Evolutionary conservation across 2,329 filamentous ascomycete species (phyloP).

Genomic region (Fusarium nygamai): DNA sequence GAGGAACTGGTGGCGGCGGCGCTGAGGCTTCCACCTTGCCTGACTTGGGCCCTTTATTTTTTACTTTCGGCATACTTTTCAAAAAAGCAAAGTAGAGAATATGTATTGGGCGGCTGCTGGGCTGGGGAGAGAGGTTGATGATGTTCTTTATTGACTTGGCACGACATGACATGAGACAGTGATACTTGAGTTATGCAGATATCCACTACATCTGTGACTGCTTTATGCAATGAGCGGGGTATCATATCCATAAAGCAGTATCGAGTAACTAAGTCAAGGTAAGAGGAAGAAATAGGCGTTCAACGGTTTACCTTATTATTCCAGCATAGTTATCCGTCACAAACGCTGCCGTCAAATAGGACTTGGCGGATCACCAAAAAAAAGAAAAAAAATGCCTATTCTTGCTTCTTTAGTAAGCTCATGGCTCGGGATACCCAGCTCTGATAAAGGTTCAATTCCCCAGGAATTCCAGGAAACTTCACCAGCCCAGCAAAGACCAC

Average conservation of each 20-base stretch:
- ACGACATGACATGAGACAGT: background rate
- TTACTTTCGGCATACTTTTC: constrained; percentile 46
- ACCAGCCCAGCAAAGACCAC: constrained; percentile 27
- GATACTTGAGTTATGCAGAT: background rate
- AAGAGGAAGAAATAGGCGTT: background rate
- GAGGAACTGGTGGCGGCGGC: constrained; percentile 45
- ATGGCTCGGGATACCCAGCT: constrained; percentile 27
- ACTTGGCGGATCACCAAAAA: background rate
- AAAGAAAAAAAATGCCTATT: constrained; percentile 1
- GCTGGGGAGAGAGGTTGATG: background rate
- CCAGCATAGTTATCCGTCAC: background rate
- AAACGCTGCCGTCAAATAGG: background rate
- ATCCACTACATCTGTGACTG: background rate
- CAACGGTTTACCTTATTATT: background rate
- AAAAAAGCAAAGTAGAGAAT: background rate
- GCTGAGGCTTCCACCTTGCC: constrained; percentile 30
- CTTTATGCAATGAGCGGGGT: constrained; percentile 25
- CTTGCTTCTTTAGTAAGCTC: constrained; percentile 30
- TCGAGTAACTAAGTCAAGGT: background rate
- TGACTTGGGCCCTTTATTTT: constrained; percentile 45
- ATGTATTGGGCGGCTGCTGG: background rate
- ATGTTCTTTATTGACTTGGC: background rate
- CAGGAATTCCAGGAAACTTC: constrained; percentile 12
- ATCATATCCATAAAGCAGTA: background rate
- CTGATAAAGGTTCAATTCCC: constrained; percentile 8